Percentiles rank a stretch among this genome's conserved stretches.
phyloP scores from a whole-genome alignment of 768 basidiomycete genomes.

The Hemileccinum impolitum region DNA sequence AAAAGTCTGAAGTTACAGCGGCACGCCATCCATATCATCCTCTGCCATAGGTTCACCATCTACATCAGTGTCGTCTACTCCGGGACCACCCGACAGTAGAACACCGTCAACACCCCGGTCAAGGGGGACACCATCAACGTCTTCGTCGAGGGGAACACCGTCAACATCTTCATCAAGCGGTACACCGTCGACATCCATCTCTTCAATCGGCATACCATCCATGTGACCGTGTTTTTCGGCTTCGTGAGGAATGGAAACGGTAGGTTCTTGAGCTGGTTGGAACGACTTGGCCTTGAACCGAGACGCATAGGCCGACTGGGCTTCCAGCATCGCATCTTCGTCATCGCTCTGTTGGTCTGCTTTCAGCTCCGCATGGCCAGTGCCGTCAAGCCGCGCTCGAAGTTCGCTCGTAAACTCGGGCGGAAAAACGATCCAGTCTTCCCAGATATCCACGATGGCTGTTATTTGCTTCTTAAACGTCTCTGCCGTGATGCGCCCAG shows the following conservation, averaged over 20 bases:
- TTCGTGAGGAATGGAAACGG: constrained; percentile 21
- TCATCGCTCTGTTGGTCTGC: constrained; percentile 25
- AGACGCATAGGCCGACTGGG: constrained; percentile 41
- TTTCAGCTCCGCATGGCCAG: constrained; percentile 27
- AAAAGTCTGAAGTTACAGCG: constrained; percentile 27
- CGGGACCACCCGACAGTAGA: constrained; percentile 27
- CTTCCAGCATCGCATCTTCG: constrained; percentile 16
- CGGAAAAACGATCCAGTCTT: constrained; percentile 96
- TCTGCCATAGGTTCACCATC: constrained; percentile 30
- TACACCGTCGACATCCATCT: constrained; percentile 51
- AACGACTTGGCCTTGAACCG: constrained; percentile 80
- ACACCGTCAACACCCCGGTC: constrained; percentile 39
- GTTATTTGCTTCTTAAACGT: constrained; percentile 93
- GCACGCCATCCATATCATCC: constrained; percentile 39
- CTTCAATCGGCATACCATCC: constrained; percentile 51
- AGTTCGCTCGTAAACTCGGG: constrained; percentile 80
- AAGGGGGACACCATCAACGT: constrained; percentile 27
- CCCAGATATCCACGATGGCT: constrained; percentile 91
- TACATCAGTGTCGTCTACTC: constrained; percentile 16
- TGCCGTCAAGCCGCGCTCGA: constrained; percentile 71
- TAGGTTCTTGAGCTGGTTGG: constrained; percentile 56
- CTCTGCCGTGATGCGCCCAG: constrained; percentile 93
- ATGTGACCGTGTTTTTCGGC: constrained; percentile 43
- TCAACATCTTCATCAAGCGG: constrained; percentile 38
- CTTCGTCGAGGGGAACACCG: constrained; percentile 34